These are phyloP conservation scores for Yarrowia deformans DNA, from an alignment of 805 yeast genomes.

Conservation along the genomic window DNA sequence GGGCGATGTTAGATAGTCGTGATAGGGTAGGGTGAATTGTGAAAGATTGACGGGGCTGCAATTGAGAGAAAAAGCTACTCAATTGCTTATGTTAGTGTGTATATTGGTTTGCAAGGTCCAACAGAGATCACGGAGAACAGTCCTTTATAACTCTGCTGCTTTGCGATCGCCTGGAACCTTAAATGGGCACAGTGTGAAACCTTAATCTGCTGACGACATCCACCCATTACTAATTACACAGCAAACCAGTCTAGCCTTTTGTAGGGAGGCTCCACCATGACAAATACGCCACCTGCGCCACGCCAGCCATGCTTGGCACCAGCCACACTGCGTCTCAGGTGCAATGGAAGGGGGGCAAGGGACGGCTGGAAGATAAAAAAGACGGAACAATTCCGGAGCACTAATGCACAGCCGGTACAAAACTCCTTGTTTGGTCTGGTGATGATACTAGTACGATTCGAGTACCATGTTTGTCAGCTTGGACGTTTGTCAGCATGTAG, in stretches of 20 bases:
- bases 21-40: slow-evolving; percentile 20
- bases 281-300: slow-evolving; percentile 27
- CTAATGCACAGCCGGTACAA: too few species aligned
- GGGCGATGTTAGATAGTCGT: slow-evolving; percentile 37
- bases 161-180: too few species aligned
- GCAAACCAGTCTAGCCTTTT: slow-evolving; percentile 25
- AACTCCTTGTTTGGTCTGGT: too few species aligned
- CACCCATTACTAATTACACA: slow-evolving; percentile 6
- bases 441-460: too few species aligned
- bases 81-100: background rate
- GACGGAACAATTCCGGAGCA: background rate
- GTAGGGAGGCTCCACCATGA: background rate
- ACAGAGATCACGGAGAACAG: too few species aligned
- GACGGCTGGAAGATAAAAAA: too few species aligned
- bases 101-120: too few species aligned
- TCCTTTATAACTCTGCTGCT: too few species aligned
- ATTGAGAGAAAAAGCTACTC: slow-evolving; percentile 3
- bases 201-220: background rate
- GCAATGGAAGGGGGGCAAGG: background rate
- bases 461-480: too few species aligned
- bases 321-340: background rate
- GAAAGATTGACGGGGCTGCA: background rate
- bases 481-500: too few species aligned
- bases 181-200: background rate
- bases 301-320: background rate